Conservation (phyloP, 139 green algal genomes). For the Chlorella sp. region DNA sequence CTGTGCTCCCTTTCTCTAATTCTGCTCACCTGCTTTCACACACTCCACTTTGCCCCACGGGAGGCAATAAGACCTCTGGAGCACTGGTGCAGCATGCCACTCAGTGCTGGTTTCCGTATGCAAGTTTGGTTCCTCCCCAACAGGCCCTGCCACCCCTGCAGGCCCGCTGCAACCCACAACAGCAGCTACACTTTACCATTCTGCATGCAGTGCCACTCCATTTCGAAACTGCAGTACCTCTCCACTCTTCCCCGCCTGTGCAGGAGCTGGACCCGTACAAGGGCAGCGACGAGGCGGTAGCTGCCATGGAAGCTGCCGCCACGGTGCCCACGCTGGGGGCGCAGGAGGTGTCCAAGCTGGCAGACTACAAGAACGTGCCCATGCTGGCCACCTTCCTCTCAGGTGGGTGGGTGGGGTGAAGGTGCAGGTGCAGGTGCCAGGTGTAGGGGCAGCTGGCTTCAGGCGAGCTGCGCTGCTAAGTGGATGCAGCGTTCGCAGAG, state of each 20-base stretch:
- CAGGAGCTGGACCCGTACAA: constrained; percentile 53
- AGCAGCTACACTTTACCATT: not conserved
- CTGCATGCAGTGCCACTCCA: too few relatives aligned
- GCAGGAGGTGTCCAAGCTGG: not conserved
- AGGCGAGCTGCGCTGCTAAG: not conserved
- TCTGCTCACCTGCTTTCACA: not conserved
- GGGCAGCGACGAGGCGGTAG: not conserved
- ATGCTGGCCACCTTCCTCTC: constrained; percentile 42
- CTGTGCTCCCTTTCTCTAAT: not conserved
- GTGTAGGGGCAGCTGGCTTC: not conserved
- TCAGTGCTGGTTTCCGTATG: not conserved
- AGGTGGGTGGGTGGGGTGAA: not conserved
- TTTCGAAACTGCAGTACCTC: too few relatives aligned
- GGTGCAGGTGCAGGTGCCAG: not conserved
- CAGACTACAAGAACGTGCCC: constrained; percentile 49
- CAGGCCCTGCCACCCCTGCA: not conserved
- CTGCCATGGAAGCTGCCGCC: not conserved
- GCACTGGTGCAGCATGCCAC: not conserved
- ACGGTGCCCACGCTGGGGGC: not conserved
- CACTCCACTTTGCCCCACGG: not conserved
- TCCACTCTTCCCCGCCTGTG: not conserved
- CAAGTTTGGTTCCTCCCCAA: not conserved
- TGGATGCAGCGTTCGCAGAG: not conserved
- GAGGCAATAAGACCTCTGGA: not conserved
- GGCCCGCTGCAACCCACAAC: not conserved